Evolutionary conservation across 257 asterid genomes (phyloP).

Genomic region (Cynanchum wilfordii): DNA sequence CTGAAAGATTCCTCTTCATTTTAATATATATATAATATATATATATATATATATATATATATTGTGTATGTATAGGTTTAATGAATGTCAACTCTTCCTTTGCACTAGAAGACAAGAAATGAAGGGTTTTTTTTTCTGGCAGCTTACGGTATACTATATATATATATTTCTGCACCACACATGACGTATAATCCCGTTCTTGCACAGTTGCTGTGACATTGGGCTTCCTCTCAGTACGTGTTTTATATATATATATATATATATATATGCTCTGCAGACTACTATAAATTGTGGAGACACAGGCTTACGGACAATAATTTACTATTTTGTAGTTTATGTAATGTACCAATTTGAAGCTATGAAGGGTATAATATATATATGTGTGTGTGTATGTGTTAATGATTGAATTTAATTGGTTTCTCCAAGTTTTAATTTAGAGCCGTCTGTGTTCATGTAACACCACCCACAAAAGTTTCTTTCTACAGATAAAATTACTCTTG

Average conservation of each 20-base stretch:
- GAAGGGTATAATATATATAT: too few species aligned
- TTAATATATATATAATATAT: too few species aligned
- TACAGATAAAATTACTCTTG: not conserved
- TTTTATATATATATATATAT: too few species aligned
- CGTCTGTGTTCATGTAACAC: not conserved
- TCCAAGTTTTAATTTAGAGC: not conserved
- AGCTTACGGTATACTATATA: not conserved
- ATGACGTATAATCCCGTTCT: not conserved
- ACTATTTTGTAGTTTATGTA: too few species aligned
- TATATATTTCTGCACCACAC: too few species aligned
- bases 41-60: too few species aligned
- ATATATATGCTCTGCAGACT: not conserved
- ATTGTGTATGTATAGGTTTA: slow-evolving; percentile 20
- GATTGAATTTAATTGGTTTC: too few species aligned
- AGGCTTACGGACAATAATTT: not conserved
- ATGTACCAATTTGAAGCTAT: too few species aligned
- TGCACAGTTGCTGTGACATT: slow-evolving; percentile 4
- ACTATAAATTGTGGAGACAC: not conserved
- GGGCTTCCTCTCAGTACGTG: slow-evolving; percentile 1
- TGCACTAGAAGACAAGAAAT: slow-evolving; percentile 40
- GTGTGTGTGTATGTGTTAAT: too few species aligned
- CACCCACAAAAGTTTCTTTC: not conserved
- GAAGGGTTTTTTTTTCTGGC: slow-evolving; percentile 1
- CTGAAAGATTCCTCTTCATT: slow-evolving; percentile 26
- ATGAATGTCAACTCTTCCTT: slow-evolving; percentile 52